Evolutionary conservation across 306 rosid species (phyloP).

Genomic region (Betula pendula): DNA sequence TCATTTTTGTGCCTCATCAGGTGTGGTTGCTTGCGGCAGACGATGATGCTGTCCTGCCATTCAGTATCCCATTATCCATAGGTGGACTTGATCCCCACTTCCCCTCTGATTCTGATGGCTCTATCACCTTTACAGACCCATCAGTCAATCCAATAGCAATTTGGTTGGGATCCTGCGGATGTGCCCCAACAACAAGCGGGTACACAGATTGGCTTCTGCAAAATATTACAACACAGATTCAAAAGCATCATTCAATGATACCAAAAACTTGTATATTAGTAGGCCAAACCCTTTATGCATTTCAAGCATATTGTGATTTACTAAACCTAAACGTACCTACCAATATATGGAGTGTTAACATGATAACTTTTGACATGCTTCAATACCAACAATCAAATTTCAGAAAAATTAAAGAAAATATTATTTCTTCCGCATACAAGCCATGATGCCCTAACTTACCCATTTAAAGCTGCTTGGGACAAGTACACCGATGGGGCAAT

Average conservation of each 20-base stretch:
- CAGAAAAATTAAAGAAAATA: background rate
- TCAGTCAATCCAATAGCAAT: conserved; percentile 73
- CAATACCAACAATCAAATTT: background rate
- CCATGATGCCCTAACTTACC: conserved; percentile 45
- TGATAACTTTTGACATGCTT: background rate
- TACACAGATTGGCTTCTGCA: conserved; percentile 62
- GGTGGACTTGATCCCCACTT: conserved; percentile 75
- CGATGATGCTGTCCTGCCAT: conserved; percentile 58
- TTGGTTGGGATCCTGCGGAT: conserved; percentile 75
- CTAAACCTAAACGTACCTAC: background rate
- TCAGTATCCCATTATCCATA: conserved; percentile 54
- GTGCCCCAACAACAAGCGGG: conserved; percentile 73
- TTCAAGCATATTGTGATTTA: conserved; percentile 17
- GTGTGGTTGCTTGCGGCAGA: conserved; percentile 67
- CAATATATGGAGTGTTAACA: background rate
- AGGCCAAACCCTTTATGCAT: background rate
- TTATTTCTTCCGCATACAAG: background rate
- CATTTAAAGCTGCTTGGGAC: conserved; percentile 50
- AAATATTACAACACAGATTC: conserved; percentile 5
- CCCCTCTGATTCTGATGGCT: conserved; percentile 69
- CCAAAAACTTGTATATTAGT: background rate
- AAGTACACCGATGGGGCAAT: conserved; percentile 70
- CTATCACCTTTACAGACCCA: conserved; percentile 83
- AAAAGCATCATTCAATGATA: background rate
- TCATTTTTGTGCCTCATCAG: conserved; percentile 66